Evolutionary conservation across 164 flowering plant species (phyloP).

Genomic region (Pachysandra terminalis): DNA sequence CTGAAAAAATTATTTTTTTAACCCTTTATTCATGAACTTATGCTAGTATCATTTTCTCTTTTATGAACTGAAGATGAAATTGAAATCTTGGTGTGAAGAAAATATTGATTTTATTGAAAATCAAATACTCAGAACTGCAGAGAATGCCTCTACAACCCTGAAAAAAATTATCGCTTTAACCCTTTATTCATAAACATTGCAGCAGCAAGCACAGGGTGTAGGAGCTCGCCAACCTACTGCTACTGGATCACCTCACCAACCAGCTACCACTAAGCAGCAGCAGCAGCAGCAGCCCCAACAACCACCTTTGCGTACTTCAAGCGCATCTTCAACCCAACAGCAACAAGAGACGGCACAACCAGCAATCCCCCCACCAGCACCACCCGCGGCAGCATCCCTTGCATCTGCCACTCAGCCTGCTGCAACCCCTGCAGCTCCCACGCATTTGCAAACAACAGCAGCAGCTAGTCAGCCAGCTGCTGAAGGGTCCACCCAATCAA

Average conservation of each 20-base stretch:
- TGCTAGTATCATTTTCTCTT: no score
- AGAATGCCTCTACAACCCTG: no score
- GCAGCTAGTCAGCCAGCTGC: constrained; percentile 4
- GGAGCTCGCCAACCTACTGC: constrained; percentile 28
- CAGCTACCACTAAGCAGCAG: no score
- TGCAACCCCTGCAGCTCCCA: not conserved
- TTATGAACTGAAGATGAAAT: no score
- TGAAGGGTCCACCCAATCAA: constrained; percentile 17
- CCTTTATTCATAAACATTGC: not conserved
- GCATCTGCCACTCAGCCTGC: constrained; percentile 8
- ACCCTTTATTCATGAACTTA: not conserved
- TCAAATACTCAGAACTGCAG: no score
- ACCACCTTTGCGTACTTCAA: constrained; percentile 52
- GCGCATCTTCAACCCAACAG: constrained; percentile 40
- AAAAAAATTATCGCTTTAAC: no score
- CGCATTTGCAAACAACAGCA: not conserved
- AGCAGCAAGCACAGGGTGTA: constrained; percentile 35
- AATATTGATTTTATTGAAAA: no score
- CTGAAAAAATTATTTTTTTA: no score
- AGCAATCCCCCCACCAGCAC: no score
- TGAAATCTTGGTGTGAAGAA: no score
- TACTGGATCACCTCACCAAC: no score
- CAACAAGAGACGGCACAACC: constrained; percentile 34
- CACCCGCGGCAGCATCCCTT: constrained; percentile 17
- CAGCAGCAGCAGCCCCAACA: constrained; percentile 16